Evolutionary conservation across 495 filamentous ascomycete genomes (phyloP).

Genomic region (Zalerion maritima): DNA sequence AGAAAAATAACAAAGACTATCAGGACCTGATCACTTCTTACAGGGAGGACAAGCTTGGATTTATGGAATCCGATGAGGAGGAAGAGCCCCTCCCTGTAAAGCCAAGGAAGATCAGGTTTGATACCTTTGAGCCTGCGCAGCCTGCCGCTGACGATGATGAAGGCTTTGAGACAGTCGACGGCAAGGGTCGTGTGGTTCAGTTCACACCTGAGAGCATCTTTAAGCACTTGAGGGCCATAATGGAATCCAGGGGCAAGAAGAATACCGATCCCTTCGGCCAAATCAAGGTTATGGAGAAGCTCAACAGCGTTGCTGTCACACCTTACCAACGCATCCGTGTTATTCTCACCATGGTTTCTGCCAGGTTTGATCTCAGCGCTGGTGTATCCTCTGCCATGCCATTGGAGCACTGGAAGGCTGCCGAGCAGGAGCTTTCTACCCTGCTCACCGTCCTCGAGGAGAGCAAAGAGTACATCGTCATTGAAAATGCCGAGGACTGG

Average conservation of each 20-base stretch:
- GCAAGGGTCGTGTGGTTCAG: constrained; percentile 69
- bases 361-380: constrained; percentile 82
- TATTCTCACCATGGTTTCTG: constrained; percentile 80
- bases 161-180: constrained; percentile 74
- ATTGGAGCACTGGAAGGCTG: constrained; percentile 90
- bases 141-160: constrained; percentile 56
- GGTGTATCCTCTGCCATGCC: constrained; percentile 77
- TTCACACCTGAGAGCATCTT: constrained; percentile 97
- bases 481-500: constrained; percentile 93
- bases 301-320: constrained; percentile 70
- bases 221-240: constrained; percentile 83
- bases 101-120: constrained; percentile 29
- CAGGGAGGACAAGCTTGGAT: constrained; percentile 66
- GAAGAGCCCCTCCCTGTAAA: constrained; percentile 39
- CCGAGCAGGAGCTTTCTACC: constrained; percentile 66
- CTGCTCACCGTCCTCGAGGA: constrained; percentile 68
- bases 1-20: constrained; percentile 97
- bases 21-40: constrained; percentile 75
- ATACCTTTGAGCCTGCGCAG: constrained; percentile 9
- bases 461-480: constrained; percentile 62
- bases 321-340: constrained; percentile 94
- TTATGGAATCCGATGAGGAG: constrained; percentile 75
- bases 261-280: constrained; percentile 92
- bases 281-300: constrained; percentile 93
- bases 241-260: constrained; percentile 95